Conservation (phyloP, 2,329 filamentous ascomycete genomes). For the Pezicula carpinea region DNA sequence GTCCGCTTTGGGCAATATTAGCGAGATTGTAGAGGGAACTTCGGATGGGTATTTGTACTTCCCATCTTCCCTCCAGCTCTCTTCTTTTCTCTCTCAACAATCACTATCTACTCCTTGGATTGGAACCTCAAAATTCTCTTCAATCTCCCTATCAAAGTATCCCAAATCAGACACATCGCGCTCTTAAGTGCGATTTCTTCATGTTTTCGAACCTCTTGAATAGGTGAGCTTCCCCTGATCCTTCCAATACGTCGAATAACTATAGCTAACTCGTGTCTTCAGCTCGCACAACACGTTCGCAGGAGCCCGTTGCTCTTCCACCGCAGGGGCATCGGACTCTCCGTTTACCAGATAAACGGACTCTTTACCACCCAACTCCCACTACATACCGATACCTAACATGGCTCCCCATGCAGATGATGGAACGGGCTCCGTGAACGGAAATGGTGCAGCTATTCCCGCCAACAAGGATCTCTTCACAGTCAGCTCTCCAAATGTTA, state of each 20-base stretch:
- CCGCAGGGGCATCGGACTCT: constrained; percentile 75
- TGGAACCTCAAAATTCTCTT: not conserved
- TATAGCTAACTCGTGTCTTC: constrained; percentile 20
- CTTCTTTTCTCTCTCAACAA: constrained; percentile 3
- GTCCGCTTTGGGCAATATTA: not conserved
- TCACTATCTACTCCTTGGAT: not conserved
- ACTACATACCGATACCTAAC: constrained; percentile 26
- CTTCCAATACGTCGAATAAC: not conserved
- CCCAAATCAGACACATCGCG: constrained; percentile 8
- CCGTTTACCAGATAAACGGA: constrained; percentile 50
- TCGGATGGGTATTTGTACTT: not conserved
- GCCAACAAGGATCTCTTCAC: constrained; percentile 65
- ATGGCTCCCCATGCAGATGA: constrained; percentile 92
- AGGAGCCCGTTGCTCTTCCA: constrained; percentile 89
- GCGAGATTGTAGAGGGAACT: not conserved
- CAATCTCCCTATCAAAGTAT: constrained; percentile 5
- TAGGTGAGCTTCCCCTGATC: constrained; percentile 61
- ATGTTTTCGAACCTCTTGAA: constrained; percentile 98
- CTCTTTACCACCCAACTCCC: constrained; percentile 25
- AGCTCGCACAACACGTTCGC: constrained; percentile 96
- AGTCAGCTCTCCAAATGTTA: constrained; percentile 88
- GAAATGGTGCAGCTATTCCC: constrained; percentile 53
- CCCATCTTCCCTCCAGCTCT: constrained; percentile 4
- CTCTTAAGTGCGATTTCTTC: constrained; percentile 32
- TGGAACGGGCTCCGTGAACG: constrained; percentile 52